Conservation (phyloP, 2,329 filamentous ascomycete species). For the Monilinia aucupariae region DNA sequence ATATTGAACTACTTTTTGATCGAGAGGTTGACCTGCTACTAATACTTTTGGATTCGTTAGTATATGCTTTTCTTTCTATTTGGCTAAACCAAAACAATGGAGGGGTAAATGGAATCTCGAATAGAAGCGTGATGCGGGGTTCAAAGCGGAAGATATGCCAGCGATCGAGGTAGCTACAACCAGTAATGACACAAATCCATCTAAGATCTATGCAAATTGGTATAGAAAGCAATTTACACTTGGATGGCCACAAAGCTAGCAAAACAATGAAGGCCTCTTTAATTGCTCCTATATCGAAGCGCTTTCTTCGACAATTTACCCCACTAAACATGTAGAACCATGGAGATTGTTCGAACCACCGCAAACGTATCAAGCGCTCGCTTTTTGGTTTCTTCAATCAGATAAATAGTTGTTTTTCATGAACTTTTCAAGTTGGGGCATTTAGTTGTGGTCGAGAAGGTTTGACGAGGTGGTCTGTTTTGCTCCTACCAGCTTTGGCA, state of each 20-base stretch:
- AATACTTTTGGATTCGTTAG: conserved; percentile 45
- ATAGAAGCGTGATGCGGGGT: neutral
- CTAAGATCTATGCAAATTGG: neutral
- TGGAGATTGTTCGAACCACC: too few species aligned
- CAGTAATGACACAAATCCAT: neutral
- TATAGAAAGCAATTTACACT: neutral
- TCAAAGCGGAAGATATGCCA: too few species aligned
- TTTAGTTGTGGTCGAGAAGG: too few species aligned
- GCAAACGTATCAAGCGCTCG: too few species aligned
- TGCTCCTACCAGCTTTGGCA: neutral
- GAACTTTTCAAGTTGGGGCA: too few species aligned
- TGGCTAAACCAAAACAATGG: neutral
- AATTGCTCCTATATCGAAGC: neutral
- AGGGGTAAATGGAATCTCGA: neutral
- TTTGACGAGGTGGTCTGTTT: neutral
- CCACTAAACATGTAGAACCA: neutral
- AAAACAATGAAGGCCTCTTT: neutral
- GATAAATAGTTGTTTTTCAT: too few species aligned
- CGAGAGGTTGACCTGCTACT: conserved; percentile 71
- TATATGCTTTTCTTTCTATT: neutral
- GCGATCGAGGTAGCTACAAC: too few species aligned
- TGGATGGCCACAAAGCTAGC: neutral
- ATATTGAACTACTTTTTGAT: conserved; percentile 78
- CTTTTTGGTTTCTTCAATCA: too few species aligned
- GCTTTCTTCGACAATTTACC: neutral